Conservation (phyloP, 1,139 yeast genomes). For the Saccharomyces hybrid region DNA sequence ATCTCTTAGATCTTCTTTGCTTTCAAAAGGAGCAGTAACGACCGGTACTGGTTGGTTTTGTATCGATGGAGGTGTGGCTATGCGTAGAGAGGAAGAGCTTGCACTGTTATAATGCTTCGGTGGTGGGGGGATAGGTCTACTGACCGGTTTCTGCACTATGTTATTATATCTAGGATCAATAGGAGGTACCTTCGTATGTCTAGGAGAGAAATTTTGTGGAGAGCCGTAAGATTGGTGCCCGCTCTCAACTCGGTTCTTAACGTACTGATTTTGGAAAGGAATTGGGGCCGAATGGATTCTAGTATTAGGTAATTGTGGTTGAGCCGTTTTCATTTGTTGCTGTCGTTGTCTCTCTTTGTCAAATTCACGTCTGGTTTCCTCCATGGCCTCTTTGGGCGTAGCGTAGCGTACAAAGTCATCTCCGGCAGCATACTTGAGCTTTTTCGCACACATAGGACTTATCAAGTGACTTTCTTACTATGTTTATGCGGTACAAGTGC, state of each 20-base stretch:
- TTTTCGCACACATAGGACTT: constrained; percentile 25
- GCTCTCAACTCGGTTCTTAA: not conserved
- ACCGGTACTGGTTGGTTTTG: not conserved
- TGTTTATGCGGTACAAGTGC: not conserved
- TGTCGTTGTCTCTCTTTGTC: constrained; percentile 20
- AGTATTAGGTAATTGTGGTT: constrained; percentile 2
- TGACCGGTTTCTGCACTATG: not conserved
- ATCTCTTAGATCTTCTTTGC: constrained; percentile 20
- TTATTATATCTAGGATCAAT: not conserved
- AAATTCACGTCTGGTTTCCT: constrained; percentile 21
- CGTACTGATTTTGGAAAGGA: not conserved
- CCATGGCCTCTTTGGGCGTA: constrained; percentile 33
- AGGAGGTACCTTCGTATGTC: not conserved
- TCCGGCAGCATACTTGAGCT: constrained; percentile 30
- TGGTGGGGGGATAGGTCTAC: not conserved
- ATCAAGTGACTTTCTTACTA: not conserved
- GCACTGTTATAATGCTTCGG: not conserved
- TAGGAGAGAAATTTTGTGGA: not conserved
- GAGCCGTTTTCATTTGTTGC: constrained; percentile 5
- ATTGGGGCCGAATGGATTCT: not conserved
- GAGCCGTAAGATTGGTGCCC: not conserved
- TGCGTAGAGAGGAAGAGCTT: not conserved
- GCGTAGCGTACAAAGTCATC: constrained; percentile 31
- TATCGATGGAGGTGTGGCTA: not conserved
- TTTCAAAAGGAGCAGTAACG: constrained; percentile 4